phyloP scores from a whole-genome alignment of 129 eudicot species.

The Rutidosis leptorrhynchoides region DNA sequence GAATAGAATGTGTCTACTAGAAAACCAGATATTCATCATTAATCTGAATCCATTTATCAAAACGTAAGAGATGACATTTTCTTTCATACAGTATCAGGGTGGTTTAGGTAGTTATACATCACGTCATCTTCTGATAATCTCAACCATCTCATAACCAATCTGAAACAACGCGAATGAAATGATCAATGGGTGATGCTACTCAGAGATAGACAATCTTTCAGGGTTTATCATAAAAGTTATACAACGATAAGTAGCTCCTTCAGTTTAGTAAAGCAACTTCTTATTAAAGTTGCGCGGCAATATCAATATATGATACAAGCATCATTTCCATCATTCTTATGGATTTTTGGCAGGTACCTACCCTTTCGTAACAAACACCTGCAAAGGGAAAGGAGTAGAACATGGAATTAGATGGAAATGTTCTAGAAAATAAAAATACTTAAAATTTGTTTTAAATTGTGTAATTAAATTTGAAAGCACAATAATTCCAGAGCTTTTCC shows the following conservation, averaged over 20 bases:
- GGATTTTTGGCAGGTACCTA: slow-evolving; percentile 34
- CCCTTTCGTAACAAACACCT: slow-evolving; percentile 98
- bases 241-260: not conserved
- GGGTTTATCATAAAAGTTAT: not conserved
- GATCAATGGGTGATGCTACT: slow-evolving; percentile 1
- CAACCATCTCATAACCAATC: slow-evolving; percentile 99
- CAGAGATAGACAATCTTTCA: slow-evolving; percentile 8
- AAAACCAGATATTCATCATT: slow-evolving; percentile 26
- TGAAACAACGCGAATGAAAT: slow-evolving; percentile 24
- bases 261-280: not conserved
- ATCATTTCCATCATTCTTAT: slow-evolving; percentile 14
- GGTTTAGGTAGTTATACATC: slow-evolving; percentile 66
- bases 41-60: slow-evolving; percentile 1
- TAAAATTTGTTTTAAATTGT: slow-evolving; percentile 1
- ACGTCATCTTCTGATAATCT: slow-evolving; percentile 78
- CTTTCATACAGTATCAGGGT: slow-evolving; percentile 68
- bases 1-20: slow-evolving; percentile 81
- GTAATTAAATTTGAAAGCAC: not conserved
- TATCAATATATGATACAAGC: not conserved
- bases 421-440: slow-evolving; percentile 13
- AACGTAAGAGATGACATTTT: slow-evolving; percentile 8
- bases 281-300: not conserved
- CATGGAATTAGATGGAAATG: slow-evolving; percentile 13
- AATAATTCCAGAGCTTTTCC: not conserved
- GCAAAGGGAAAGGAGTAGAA: slow-evolving; percentile 39